These are phyloP conservation scores for Tulasnella calospora DNA, from an alignment of 768 basidiomycete genomes.

Conservation along the genomic window DNA sequence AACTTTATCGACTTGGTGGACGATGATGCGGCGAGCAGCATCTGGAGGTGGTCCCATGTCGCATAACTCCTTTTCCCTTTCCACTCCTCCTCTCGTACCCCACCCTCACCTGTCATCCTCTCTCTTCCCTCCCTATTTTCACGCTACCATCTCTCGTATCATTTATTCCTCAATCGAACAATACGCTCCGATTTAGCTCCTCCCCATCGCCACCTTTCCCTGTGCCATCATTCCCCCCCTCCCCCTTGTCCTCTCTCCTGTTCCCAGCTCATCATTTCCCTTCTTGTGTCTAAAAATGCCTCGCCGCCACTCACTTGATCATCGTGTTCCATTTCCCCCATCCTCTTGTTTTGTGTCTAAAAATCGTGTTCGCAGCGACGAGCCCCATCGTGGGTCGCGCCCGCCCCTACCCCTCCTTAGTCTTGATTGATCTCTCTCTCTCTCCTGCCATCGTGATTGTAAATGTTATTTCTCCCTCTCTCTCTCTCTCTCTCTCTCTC, in stretches of 20 bases:
- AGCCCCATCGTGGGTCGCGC: not conserved
- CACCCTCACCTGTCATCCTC: not conserved
- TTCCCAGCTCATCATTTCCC: not conserved
- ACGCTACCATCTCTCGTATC: not conserved
- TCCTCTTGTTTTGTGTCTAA: not conserved
- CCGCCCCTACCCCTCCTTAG: not conserved
- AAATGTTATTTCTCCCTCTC: not conserved
- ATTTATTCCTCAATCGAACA: not conserved
- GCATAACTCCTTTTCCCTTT: not conserved
- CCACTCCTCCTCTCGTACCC: not conserved
- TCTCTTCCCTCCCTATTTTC: not conserved
- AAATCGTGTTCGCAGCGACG: not conserved
- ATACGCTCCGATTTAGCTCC: not conserved
- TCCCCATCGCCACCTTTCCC: not conserved
- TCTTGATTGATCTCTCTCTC: not conserved
- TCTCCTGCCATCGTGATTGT: not conserved
- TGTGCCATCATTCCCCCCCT: slow-evolving; percentile 14
- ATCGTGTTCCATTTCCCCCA: not conserved
- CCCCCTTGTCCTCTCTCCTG: not conserved
- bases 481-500: not conserved
- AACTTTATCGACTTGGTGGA: slow-evolving; percentile 23
- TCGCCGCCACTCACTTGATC: not conserved
- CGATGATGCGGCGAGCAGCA: not conserved
- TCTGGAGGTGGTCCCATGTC: slow-evolving; percentile 14
- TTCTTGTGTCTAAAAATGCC: not conserved